A percentile compares a stretch with the other conserved stretches of the same genome.
Conservation (phyloP, 208 protist genomes). For the Tritrichomonas foetus region DNA sequence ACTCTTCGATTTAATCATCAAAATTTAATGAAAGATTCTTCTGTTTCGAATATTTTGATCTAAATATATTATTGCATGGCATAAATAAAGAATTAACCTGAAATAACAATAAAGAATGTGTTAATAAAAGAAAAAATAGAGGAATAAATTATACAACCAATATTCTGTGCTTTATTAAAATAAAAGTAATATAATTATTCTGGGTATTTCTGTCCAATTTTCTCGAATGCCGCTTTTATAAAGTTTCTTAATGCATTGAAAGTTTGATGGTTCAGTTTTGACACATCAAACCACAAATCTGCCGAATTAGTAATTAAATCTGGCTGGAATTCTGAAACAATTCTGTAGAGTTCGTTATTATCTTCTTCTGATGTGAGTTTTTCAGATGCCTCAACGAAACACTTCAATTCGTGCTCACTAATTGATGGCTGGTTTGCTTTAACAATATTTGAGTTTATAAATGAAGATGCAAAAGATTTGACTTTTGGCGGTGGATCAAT, state of each 20-base stretch:
- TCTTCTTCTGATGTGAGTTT: background rate
- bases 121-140: too few species aligned
- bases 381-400: background rate
- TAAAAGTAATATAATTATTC: background rate
- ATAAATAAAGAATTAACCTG: too few species aligned
- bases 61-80: too few species aligned
- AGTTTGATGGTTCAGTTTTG: background rate
- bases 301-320: background rate
- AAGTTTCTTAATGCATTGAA: background rate
- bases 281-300: constrained; percentile 2
- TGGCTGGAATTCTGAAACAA: background rate
- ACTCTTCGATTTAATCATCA: too few species aligned
- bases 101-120: too few species aligned
- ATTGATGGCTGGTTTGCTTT: background rate
- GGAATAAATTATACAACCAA: too few species aligned
- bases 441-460: background rate
- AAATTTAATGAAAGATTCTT: too few species aligned
- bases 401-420: background rate
- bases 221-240: background rate
- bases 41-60: too few species aligned
- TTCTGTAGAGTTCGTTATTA: background rate
- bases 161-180: too few species aligned
- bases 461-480: background rate
- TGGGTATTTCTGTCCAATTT: background rate
- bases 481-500: background rate